A percentile compares a stretch with the other conserved stretches of the same genome.
Conservation (phyloP, 306 rosid genomes). For the Vigna mungo region DNA sequence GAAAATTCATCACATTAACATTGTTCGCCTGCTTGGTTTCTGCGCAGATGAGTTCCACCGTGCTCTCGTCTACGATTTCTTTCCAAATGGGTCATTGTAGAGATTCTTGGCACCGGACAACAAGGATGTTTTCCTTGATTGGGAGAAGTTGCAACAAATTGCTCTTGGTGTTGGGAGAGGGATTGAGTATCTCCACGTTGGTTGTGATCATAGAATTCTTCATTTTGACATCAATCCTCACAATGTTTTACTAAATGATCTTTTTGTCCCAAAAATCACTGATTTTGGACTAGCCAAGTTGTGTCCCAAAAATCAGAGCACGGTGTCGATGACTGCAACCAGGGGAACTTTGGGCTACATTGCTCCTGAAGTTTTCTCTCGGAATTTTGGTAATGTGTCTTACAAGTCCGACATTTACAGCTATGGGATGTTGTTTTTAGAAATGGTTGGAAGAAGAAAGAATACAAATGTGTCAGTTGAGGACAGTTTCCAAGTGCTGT, state of each 20-base stretch:
- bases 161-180: constrained; percentile 48
- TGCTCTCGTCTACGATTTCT: constrained; percentile 14
- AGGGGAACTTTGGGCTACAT: constrained; percentile 12
- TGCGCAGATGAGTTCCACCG: neutral
- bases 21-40: constrained; percentile 9
- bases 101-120: constrained; percentile 19
- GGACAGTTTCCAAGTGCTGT: constrained; percentile 15
- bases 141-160: constrained; percentile 39
- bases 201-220: constrained; percentile 49
- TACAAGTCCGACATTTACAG: constrained; percentile 16
- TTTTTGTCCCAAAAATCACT: constrained; percentile 45
- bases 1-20: neutral
- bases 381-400: constrained; percentile 1
- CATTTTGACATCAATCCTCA: constrained; percentile 49
- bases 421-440: constrained; percentile 1
- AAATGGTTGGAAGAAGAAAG: constrained; percentile 43
- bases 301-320: constrained; percentile 18
- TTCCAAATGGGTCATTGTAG: constrained; percentile 40
- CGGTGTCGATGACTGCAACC: constrained; percentile 42
- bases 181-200: constrained; percentile 55
- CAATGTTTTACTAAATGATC: constrained; percentile 23
- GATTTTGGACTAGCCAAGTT: constrained; percentile 27
- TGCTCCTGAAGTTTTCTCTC: constrained; percentile 17
- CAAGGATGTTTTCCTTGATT: constrained; percentile 25
- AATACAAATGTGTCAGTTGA: neutral